Evolutionary conservation across 176 grass and related monocot genomes (phyloP).

Genomic region (Aegilops bicornis): DNA sequence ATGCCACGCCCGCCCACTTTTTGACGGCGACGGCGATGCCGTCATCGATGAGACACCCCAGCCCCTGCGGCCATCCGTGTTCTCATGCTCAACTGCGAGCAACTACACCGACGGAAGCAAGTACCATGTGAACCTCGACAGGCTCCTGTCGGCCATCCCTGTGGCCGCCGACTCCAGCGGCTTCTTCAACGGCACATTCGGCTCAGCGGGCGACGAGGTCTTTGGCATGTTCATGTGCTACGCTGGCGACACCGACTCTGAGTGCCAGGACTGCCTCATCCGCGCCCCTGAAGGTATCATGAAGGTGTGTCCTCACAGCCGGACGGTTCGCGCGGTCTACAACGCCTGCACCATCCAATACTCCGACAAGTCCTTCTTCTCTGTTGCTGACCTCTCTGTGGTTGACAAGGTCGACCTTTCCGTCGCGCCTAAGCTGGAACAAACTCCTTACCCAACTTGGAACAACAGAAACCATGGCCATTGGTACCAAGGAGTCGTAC

Average conservation of each 20-base stretch:
- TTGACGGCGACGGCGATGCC: not conserved
- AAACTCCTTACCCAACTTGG: no score
- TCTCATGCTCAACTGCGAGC: not conserved
- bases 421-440: no score
- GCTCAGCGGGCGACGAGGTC: not conserved
- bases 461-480: no score
- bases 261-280: slow-evolving; percentile 32
- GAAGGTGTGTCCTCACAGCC: not conserved
- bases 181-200: slow-evolving; percentile 14
- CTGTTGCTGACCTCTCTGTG: not conserved
- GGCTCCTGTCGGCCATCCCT: slow-evolving; percentile 4
- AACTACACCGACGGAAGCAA: slow-evolving; percentile 33
- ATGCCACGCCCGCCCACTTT: no score
- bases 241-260: not conserved
- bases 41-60: no score
- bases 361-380: slow-evolving; percentile 17
- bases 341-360: not conserved
- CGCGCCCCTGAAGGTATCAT: not conserved
- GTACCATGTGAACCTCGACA: slow-evolving; percentile 30
- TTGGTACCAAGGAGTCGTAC: no score
- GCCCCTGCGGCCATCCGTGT: not conserved
- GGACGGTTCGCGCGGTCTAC: not conserved
- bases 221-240: slow-evolving; percentile 46
- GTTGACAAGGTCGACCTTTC: no score
- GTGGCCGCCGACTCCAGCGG: not conserved